phyloP scores from a whole-genome alignment of 371 early-diverging fungal species.

The Syncephalastrum racemosum region DNA sequence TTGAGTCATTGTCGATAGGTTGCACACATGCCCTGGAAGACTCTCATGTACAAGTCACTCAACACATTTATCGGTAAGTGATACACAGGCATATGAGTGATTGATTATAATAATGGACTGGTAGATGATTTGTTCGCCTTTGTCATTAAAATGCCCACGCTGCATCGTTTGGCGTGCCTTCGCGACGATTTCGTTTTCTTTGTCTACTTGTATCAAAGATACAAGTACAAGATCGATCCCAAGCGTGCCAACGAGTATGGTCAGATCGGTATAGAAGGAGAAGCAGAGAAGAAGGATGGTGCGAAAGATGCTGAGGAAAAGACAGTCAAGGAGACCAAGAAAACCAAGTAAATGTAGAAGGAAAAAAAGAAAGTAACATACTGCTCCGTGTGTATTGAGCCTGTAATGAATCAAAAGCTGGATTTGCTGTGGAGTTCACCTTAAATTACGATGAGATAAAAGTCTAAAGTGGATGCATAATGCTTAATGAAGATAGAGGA shows the following conservation, averaged over 20 bases:
- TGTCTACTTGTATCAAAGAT: slow-evolving; percentile 86
- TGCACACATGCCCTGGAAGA: slow-evolving; percentile 93
- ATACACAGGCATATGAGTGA: slow-evolving; percentile 33
- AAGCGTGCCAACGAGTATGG: slow-evolving; percentile 91
- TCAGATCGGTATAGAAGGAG: slow-evolving; percentile 63
- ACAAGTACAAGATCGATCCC: slow-evolving; percentile 85
- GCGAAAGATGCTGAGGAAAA: slow-evolving; percentile 16
- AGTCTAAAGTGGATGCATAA: too few relatives aligned
- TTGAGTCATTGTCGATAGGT: slow-evolving; percentile 35
- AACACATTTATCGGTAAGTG: slow-evolving; percentile 80
- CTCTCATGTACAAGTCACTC: slow-evolving; percentile 92
- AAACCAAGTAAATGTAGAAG: slow-evolving; percentile 24
- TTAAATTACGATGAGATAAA: too few relatives aligned
- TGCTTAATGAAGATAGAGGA: too few relatives aligned
- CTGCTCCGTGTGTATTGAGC: too few relatives aligned
- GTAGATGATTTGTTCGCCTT: slow-evolving; percentile 93
- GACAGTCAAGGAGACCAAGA: slow-evolving; percentile 24
- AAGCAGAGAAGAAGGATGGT: slow-evolving; percentile 8
- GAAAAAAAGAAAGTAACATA: too few relatives aligned
- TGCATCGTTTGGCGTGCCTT: slow-evolving; percentile 92
- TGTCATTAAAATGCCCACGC: slow-evolving; percentile 92
- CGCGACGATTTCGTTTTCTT: slow-evolving; percentile 90
- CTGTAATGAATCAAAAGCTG: too few relatives aligned
- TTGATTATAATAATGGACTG: not conserved
- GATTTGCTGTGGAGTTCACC: too few relatives aligned